Percentiles rank a stretch among this genome's conserved stretches.
Evolutionary conservation across 1,284 basidiomycete genomes (phyloP).

Genomic region (Melampsora larici-populina): DNA sequence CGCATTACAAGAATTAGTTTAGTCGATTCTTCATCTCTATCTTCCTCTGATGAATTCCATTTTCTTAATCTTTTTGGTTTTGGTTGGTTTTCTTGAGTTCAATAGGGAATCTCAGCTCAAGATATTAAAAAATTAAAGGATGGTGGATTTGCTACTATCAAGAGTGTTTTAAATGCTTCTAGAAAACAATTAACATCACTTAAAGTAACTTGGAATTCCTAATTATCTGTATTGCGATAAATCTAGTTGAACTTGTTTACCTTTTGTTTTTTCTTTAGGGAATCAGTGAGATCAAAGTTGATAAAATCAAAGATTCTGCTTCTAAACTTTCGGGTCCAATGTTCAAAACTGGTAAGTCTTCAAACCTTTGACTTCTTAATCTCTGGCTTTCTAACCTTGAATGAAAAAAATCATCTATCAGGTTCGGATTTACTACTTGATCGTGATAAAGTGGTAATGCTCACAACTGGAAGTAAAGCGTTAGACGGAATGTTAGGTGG

Average conservation of each 20-base stretch:
- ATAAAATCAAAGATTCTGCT: conserved; percentile 76
- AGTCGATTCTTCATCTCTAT: no score
- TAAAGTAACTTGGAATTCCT: conserved; percentile 61
- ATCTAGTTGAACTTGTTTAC: conserved; percentile 45
- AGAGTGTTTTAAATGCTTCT: conserved; percentile 60
- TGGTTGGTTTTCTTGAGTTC: background rate
- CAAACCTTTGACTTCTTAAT: background rate
- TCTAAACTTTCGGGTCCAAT: conserved; percentile 31
- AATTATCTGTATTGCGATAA: conserved; percentile 3
- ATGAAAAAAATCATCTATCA: conserved; percentile 63
- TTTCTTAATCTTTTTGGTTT: no score
- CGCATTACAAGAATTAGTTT: conserved; percentile 41
- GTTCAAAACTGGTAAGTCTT: conserved; percentile 34
- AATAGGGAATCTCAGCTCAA: conserved; percentile 84
- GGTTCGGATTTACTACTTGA: conserved; percentile 82
- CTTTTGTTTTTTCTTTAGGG: conserved; percentile 51
- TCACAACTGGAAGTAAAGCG: conserved; percentile 85
- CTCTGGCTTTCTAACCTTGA: conserved; percentile 10
- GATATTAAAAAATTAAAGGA: conserved; percentile 88
- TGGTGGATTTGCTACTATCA: conserved; percentile 57
- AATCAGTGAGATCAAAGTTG: conserved; percentile 70
- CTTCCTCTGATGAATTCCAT: no score
- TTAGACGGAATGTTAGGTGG: conserved; percentile 62
- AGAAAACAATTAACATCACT: conserved; percentile 81
- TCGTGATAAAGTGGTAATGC: conserved; percentile 69